Conservation (phyloP, 192 early-diverging fungal species). For the Umbelopsis sp. region DNA sequence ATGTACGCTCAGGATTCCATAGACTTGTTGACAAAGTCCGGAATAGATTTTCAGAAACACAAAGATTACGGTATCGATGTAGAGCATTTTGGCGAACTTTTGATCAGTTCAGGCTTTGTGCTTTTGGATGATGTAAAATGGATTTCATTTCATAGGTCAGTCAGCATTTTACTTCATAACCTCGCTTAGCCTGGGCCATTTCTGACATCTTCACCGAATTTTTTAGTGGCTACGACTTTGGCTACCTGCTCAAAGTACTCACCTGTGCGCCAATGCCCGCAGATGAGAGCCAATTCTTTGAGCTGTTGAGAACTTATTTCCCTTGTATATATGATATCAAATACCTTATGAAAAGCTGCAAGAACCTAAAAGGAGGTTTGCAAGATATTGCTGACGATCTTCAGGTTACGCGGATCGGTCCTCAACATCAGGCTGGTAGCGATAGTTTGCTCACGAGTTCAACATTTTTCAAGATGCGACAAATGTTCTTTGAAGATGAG, state of each 20-base stretch:
- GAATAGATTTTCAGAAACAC: constrained; percentile 97
- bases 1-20: constrained; percentile 99
- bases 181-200: not conserved
- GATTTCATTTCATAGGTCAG: constrained; percentile 96
- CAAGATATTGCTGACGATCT: constrained; percentile 98
- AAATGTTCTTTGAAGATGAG: constrained; percentile 93
- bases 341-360: constrained; percentile 96
- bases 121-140: constrained; percentile 94
- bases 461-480: constrained; percentile 98
- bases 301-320: constrained; percentile 88
- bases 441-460: constrained; percentile 95
- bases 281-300: constrained; percentile 96
- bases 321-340: constrained; percentile 99
- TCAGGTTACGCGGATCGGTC: constrained; percentile 89
- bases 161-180: not conserved
- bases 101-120: constrained; percentile 97
- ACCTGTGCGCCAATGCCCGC: constrained; percentile 89
- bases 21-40: constrained; percentile 94
- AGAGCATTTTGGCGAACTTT: constrained; percentile 93
- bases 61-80: constrained; percentile 96
- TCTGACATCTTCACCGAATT: not conserved
- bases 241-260: constrained; percentile 94
- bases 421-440: constrained; percentile 98
- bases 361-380: constrained; percentile 94
- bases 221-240: constrained; percentile 95